Evolutionary conservation across 2,329 filamentous ascomycete genomes (phyloP).

Genomic region (Diaporthe amygdali): DNA sequence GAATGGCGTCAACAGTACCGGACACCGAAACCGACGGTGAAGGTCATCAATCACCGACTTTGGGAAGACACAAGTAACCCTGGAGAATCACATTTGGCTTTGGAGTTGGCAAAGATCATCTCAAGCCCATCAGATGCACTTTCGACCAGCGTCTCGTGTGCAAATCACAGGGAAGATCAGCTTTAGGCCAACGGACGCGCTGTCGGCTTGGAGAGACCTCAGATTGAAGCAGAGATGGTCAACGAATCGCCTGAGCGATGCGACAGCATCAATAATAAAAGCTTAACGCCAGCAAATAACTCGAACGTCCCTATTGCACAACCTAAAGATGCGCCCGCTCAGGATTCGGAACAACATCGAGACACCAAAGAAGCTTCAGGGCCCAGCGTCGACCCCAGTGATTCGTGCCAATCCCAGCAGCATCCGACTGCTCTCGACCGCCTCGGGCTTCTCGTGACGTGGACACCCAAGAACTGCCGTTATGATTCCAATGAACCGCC

Average conservation of each 20-base stretch:
- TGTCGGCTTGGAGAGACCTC: background rate
- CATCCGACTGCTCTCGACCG: constrained; percentile 18
- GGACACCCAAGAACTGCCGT: constrained; percentile 69
- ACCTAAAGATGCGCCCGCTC: background rate
- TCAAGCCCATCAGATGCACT: no score
- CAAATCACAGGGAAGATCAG: background rate
- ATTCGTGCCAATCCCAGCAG: background rate
- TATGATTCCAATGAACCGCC: constrained; percentile 72
- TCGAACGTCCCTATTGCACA: background rate
- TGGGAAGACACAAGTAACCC: background rate
- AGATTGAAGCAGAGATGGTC: background rate
- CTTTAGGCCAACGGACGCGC: background rate
- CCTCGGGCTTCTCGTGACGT: constrained; percentile 45
- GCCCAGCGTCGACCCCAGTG: no score
- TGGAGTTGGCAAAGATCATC: no score
- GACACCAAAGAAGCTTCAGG: background rate
- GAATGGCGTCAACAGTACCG: background rate
- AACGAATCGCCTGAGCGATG: background rate
- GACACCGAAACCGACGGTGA: background rate
- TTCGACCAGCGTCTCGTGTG: background rate
- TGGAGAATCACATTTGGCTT: background rate
- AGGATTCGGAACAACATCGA: background rate
- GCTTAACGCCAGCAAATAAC: background rate
- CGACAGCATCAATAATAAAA: background rate
- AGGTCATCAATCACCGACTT: background rate